Base-by-base conservation (phyloP, 2,329 filamentous ascomycete genomes). In the Pestalotiopsis sp. region DNA sequence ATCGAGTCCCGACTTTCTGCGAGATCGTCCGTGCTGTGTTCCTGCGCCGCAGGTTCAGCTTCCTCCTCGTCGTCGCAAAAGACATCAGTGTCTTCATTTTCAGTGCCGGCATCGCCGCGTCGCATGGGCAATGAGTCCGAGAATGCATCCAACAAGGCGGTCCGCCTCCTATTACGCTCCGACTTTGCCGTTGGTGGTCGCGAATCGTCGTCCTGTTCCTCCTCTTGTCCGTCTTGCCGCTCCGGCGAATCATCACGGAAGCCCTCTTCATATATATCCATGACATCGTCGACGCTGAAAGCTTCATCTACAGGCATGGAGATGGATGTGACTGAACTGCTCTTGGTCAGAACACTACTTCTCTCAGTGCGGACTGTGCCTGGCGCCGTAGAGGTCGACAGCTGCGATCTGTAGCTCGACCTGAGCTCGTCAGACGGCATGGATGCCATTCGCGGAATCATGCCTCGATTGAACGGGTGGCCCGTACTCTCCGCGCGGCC, bases 321-420 rank as follows among this genome's bases (percentile, higher is more conserved):
- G 79, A 85, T 86, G 71, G 84, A 96, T 81, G 82, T 92, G 66
- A 91, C 85, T 1, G 92, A 94, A 82, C 92, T 97, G 70, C 90
- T 89, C 74, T 93, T 94, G 3, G 94, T 96, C 72, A 91, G 79
- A 64, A 96, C 86, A 76, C 94, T 97, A 78, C 93, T 97, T 70
- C 93, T 87, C 76, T 95, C 93, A 1, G 94, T 97, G n/a, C 91
- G 89, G 4, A 79, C 73, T 2, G 86, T 87, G 27, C 91, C 94
- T 39, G 86, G 86, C 31, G 83, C 81, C 4, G 86, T 87, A 3
- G 87, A 89, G 45, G 83, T 78, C 20, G 87, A 86, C 65, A 85
- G 78, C 70, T 89, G 87, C 14, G 87, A 89, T 67, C 87, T 85
- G 74, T 84, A 87, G 78, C 87, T 89, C 0, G 85, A 86, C 45